These are phyloP conservation scores for Emericellopsis cladophorae DNA, from an alignment of 2,329 filamentous ascomycete genomes.

Conservation along the genomic window DNA sequence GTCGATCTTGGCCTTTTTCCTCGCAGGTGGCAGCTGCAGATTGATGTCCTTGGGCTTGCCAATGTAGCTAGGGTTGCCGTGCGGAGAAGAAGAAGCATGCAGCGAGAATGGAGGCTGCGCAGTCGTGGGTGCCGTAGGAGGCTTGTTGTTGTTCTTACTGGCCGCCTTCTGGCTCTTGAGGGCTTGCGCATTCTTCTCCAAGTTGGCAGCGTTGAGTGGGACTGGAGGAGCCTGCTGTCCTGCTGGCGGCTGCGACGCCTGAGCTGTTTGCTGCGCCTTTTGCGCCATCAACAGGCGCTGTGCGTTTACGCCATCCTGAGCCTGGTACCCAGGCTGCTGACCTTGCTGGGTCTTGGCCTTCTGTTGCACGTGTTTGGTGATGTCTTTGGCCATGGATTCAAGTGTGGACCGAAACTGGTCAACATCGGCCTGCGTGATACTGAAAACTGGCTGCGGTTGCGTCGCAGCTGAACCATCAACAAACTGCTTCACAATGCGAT, in stretches of 20 bases:
- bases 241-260: conserved; percentile 10
- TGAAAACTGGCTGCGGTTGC: conserved; percentile 32
- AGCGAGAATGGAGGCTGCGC: conserved; percentile 42
- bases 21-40: conserved; percentile 39
- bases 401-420: conserved; percentile 34
- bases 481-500: conserved; percentile 41
- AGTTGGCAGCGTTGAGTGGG: conserved; percentile 31
- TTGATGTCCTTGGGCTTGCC: conserved; percentile 39
- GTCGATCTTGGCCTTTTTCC: conserved; percentile 41
- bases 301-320: conserved; percentile 12
- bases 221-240: conserved; percentile 9
- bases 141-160: conserved; percentile 32
- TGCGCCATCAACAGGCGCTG: conserved; percentile 18
- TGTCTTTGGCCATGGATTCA: conserved; percentile 38
- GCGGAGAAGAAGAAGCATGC: conserved; percentile 38
- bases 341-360: conserved; percentile 14
- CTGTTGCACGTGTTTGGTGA: conserved; percentile 17
- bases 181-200: conserved; percentile 38
- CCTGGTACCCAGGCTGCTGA: conserved; percentile 15
- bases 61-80: conserved; percentile 45
- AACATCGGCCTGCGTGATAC: conserved; percentile 36
- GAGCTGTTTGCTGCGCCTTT: conserved; percentile 14
- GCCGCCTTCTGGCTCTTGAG: conserved; percentile 21
- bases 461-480: conserved; percentile 17
- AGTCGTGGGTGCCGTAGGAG: conserved; percentile 43